A percentile compares a stretch with the other conserved stretches of the same genome.
These are phyloP conservation scores for Penicillium parvum DNA, from an alignment of 495 filamentous ascomycete species.

Conservation along the genomic window DNA sequence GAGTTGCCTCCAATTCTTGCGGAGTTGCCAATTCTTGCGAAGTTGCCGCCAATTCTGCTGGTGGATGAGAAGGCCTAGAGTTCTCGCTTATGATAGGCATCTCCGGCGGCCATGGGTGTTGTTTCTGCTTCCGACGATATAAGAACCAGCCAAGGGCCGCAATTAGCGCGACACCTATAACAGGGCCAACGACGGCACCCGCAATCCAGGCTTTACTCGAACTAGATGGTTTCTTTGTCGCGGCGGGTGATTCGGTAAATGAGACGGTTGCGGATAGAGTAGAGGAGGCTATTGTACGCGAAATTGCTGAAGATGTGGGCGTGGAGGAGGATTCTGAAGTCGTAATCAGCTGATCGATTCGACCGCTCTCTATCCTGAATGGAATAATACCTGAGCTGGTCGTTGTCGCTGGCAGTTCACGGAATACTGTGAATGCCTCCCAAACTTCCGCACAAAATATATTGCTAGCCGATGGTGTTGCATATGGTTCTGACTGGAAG, in stretches of 20 bases:
- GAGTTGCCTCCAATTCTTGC: no score
- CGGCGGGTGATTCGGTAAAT: no score
- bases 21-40: no score
- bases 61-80: no score
- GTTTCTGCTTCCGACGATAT: background rate
- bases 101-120: background rate
- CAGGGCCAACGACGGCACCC: constrained; percentile 2
- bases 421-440: constrained; percentile 5
- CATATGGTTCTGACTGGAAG: constrained; percentile 4
- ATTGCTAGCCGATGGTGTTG: constrained; percentile 4
- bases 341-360: background rate
- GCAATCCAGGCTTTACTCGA: constrained; percentile 7
- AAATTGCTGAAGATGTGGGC: background rate
- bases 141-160: background rate
- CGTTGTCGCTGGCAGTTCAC: constrained; percentile 5
- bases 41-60: no score
- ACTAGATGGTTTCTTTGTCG: background rate
- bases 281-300: no score
- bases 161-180: constrained; percentile 2
- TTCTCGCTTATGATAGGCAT: no score
- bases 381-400: constrained; percentile 1
- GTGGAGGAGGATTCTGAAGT: background rate
- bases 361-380: background rate
- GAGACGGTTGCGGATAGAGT: no score
- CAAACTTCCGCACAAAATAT: constrained; percentile 7